Conservation (phyloP, 2,329 filamentous ascomycete species). For the Aureobasidium sp. region DNA sequence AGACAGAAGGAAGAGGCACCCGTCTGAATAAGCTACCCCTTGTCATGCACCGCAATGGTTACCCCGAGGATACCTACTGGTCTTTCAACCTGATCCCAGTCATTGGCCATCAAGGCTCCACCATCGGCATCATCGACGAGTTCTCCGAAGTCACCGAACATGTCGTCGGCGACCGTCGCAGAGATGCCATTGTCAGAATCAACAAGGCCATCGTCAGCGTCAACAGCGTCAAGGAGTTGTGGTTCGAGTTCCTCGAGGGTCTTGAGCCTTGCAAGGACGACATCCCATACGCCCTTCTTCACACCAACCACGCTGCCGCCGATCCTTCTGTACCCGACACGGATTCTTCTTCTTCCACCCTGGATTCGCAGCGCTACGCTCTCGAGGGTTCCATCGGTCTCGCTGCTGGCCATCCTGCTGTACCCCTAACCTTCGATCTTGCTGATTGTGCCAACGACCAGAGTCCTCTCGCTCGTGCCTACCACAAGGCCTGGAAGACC, state of each 20-base stretch:
- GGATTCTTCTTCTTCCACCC: neutral
- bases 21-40: constrained; percentile 17
- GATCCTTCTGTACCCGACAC: neutral
- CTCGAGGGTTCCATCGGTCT: constrained; percentile 5
- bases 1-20: constrained; percentile 17
- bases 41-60: constrained; percentile 20
- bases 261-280: constrained; percentile 13
- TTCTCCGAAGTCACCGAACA: constrained; percentile 14
- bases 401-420: neutral
- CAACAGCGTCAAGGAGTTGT: constrained; percentile 13
- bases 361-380: neutral
- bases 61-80: constrained; percentile 24
- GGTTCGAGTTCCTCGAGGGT: constrained; percentile 14
- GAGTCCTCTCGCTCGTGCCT: neutral
- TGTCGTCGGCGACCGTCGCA: constrained; percentile 10
- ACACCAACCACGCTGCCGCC: constrained; percentile 11
- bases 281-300: constrained; percentile 12
- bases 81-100: constrained; percentile 22
- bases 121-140: constrained; percentile 13
- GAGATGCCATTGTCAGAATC: constrained; percentile 12
- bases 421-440: constrained; percentile 2
- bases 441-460: neutral
- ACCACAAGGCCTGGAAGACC: constrained; percentile 1
- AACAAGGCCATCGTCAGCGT: constrained; percentile 2
- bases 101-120: constrained; percentile 12